Conservation (phyloP, 225 moss, liverwort and hornwort species). For the Anthoceros angustus region DNA sequence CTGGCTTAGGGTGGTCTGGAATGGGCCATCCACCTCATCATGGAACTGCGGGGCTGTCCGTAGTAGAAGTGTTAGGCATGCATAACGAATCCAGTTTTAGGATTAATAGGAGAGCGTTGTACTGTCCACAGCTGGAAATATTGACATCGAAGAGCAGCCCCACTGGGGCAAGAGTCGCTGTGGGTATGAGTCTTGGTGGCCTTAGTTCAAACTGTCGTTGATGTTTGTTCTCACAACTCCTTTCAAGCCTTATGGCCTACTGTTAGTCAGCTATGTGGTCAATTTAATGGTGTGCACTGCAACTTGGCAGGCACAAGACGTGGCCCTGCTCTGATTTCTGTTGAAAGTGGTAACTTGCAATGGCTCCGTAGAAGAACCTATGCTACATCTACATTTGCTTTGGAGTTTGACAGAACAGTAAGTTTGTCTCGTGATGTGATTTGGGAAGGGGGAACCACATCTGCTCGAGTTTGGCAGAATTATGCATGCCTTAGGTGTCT, state of each 20-base stretch:
- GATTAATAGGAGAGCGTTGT: too few relatives aligned
- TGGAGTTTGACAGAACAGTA: constrained; percentile 2
- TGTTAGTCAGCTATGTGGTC: background rate
- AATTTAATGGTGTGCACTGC: background rate
- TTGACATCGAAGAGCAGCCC: too few relatives aligned
- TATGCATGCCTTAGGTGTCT: background rate
- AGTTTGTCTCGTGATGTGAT: background rate
- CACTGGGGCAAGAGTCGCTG: too few relatives aligned
- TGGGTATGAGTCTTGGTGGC: too few relatives aligned
- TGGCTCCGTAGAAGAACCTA: background rate
- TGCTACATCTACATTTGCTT: background rate
- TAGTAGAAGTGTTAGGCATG: too few relatives aligned
- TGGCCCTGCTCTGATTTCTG: background rate
- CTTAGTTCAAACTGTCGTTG: too few relatives aligned
- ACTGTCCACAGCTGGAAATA: too few relatives aligned
- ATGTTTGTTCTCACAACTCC: background rate
- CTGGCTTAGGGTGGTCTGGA: background rate
- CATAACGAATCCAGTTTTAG: too few relatives aligned
- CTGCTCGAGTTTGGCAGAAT: background rate
- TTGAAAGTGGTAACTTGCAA: background rate
- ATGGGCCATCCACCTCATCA: too few relatives aligned
- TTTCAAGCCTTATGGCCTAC: background rate
- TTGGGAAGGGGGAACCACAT: background rate
- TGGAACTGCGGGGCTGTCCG: too few relatives aligned
- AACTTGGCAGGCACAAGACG: background rate